Base-by-base conservation (phyloP, 2,329 filamentous ascomycete genomes). In the Monilinia fructigena region DNA sequence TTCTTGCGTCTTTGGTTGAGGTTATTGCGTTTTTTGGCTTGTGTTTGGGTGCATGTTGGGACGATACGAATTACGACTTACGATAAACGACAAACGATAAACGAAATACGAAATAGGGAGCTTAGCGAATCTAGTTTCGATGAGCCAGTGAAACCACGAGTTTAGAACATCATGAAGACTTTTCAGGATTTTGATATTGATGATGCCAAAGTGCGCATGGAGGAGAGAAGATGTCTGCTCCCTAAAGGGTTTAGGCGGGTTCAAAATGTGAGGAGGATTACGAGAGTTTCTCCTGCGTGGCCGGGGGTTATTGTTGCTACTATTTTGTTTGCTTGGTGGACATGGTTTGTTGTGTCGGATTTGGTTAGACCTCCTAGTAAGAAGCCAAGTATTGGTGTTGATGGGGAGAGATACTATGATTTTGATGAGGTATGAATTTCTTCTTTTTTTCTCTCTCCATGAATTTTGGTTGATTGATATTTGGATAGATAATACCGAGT, bases 401-500 rank as follows among this genome's bases (percentile, higher is more conserved):
- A 31, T 62, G 58, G 12, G 23, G 4, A 50, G 31, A 61, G 20
- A n/a, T 54, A 55, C 31, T 47, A 62, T 48, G 64, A 63, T 18
- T 66, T 62, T 55, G 48, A 63, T 35, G 48, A 62, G 52, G 56
- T 66, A 35, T 26, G 42, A 4, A 23, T 7, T 7, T 20, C 10
- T 28, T 4, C 26, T 7, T 47, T 50, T 31, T 26, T 23, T 23
- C 14, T 4, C 28, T 31, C 20, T 4, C 28, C 11, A 28, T 28
- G 50, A 20, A 31, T 26, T n/a, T 26, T 11, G 48, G 5, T 61
- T 26, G 26, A 20, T 48, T 65, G 23, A 65, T 23, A 45, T 18
- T 18, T 50, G 10, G 23, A 58, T 42, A 81, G 78, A 82, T 83
- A 63, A 72, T 72, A 8, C 79, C 81, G n/a, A 81, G 77, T 68